Conservation (phyloP, 2,329 filamentous ascomycete species). For the Pestalotiopsis sp. region DNA sequence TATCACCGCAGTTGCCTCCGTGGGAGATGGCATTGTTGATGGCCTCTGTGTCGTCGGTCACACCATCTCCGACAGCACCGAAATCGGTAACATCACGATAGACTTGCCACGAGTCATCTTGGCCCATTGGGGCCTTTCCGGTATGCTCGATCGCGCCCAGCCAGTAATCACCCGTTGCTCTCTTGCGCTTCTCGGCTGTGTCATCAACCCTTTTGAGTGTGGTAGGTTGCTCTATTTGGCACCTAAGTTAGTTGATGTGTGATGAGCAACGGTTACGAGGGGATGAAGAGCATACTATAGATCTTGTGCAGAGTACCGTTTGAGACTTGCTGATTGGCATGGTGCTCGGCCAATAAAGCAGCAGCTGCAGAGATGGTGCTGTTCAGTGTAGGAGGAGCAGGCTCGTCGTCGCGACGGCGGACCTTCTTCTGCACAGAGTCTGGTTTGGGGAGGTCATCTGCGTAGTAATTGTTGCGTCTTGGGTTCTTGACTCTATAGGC, state of each 20-base stretch:
- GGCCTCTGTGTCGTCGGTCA: conserved; percentile 73
- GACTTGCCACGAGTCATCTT: not conserved
- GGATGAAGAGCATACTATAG: not conserved
- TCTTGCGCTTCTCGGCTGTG: not conserved
- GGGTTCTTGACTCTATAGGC: not conserved
- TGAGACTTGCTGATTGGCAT: not conserved
- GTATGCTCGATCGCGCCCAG: not conserved
- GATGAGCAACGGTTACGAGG: no score
- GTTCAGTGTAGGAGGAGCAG: not conserved
- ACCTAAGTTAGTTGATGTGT: not conserved
- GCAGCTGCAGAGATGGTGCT: not conserved
- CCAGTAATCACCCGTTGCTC: not conserved
- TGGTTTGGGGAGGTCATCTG: not conserved
- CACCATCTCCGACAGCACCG: conserved; percentile 61
- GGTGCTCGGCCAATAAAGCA: not conserved
- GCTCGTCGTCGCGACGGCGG: not conserved
- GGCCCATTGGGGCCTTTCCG: not conserved
- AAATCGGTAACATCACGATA: not conserved
- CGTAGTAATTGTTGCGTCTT: not conserved
- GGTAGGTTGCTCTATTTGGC: not conserved
- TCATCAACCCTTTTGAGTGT: not conserved
- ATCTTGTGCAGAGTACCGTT: not conserved
- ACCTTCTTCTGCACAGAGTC: not conserved
- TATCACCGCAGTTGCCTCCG: not conserved
- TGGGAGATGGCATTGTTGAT: conserved; percentile 58